These are phyloP conservation scores for Nigrospora sphaerica DNA, from an alignment of 2,329 filamentous ascomycete genomes.

Conservation along the genomic window DNA sequence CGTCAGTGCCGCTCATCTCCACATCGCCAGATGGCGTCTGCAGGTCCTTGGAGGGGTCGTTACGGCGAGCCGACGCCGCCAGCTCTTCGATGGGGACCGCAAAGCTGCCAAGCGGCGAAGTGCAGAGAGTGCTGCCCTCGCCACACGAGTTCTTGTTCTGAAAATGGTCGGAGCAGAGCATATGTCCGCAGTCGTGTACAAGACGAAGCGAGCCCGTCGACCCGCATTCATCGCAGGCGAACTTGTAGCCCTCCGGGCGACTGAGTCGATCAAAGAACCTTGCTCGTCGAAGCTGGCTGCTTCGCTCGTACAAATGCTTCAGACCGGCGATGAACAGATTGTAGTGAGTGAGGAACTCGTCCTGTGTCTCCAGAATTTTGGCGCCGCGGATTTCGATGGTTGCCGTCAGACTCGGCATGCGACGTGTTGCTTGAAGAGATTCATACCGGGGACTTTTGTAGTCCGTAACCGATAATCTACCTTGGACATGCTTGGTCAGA, in stretches of 20 bases:
- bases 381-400: background rate
- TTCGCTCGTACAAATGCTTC: background rate
- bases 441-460: no score
- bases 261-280: constrained; percentile 4
- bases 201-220: constrained; percentile 6
- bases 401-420: no score
- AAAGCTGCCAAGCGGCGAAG: constrained; percentile 3
- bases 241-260: no score
- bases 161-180: constrained; percentile 14
- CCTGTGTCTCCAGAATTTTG: background rate
- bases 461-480: no score
- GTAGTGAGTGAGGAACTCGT: background rate
- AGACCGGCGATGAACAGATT: background rate
- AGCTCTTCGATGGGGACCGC: constrained; percentile 4
- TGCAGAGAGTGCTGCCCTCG: constrained; percentile 4
- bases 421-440: no score
- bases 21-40: no score
- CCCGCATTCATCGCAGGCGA: constrained; percentile 8
- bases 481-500: no score
- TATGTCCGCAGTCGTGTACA: constrained; percentile 19
- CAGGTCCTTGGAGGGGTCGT: no score
- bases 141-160: constrained; percentile 8
- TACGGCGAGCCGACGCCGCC: background rate
- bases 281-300: background rate
- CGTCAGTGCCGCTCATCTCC: no score